A percentile compares a stretch with the other conserved stretches of the same genome.
Conservation (phyloP, 192 early-diverging fungal genomes). For the Coemansia sp. region DNA sequence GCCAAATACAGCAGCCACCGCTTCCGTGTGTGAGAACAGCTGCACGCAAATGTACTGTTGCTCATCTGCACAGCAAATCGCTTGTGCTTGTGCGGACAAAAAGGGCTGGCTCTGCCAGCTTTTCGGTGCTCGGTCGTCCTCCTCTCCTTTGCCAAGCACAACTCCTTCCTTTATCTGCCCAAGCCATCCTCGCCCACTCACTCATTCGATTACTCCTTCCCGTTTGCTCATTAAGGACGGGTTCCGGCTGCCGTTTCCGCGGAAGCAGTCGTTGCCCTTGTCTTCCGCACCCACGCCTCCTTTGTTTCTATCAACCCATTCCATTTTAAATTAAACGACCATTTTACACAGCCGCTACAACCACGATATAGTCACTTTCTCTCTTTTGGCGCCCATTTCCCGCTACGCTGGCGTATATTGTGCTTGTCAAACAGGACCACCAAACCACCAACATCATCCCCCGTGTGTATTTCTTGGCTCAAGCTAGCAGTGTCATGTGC, state of each 20-base stretch:
- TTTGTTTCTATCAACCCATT: background rate
- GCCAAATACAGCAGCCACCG: background rate
- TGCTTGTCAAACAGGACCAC: background rate
- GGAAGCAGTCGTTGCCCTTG: too few relatives aligned
- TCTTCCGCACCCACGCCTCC: too few relatives aligned
- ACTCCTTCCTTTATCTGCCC: too few relatives aligned
- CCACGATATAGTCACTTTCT: background rate
- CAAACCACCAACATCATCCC: too few relatives aligned
- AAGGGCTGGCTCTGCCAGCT: background rate
- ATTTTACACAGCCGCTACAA: background rate
- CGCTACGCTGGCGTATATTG: background rate
- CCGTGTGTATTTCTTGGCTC: too few relatives aligned
- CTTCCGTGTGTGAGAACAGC: background rate
- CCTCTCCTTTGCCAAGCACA: background rate
- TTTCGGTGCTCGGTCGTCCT: background rate
- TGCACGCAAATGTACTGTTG: constrained; percentile 14
- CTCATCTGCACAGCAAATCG: constrained; percentile 11
- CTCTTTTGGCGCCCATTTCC: background rate
- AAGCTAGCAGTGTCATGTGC: background rate
- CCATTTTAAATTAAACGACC: background rate
- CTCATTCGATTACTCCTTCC: too few relatives aligned
- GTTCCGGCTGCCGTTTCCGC: too few relatives aligned
- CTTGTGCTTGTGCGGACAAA: background rate
- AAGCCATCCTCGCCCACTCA: too few relatives aligned
- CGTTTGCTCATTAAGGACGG: too few relatives aligned